Evolutionary conservation across 140 eudicot genomes (phyloP).

Genomic region (Flaveria floridana): DNA sequence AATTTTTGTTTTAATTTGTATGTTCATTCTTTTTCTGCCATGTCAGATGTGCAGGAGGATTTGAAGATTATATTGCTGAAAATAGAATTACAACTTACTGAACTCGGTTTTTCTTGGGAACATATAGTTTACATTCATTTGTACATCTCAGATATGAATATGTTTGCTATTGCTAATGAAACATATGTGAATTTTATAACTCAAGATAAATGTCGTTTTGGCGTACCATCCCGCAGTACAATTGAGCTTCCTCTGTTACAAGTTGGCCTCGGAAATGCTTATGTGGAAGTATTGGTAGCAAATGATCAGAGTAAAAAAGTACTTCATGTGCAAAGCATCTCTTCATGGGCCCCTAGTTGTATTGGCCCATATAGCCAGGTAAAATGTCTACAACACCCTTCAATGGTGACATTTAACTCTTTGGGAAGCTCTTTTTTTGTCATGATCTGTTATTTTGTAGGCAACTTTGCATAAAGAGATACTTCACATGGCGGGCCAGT

Average conservation of each 20-base stretch:
- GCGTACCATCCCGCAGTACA: constrained; percentile 96
- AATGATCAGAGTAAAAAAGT: constrained; percentile 68
- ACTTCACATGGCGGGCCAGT: constrained; percentile 94
- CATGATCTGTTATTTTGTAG: constrained; percentile 42
- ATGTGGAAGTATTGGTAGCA: constrained; percentile 77
- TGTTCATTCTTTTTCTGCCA: not conserved
- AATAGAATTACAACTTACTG: constrained; percentile 54
- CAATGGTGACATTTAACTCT: constrained; percentile 3
- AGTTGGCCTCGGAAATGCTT: constrained; percentile 71
- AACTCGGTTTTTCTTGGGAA: constrained; percentile 69
- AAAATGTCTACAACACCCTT: constrained; percentile 27
- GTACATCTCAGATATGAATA: constrained; percentile 75
- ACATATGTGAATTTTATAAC: constrained; percentile 75
- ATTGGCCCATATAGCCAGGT: constrained; percentile 99
- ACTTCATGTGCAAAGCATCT: constrained; percentile 92
- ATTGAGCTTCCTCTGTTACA: constrained; percentile 72
- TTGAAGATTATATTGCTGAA: constrained; percentile 51
- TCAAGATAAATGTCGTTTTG: constrained; percentile 81
- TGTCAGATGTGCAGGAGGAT: constrained; percentile 68
- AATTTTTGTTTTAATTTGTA: not conserved
- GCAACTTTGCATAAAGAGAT: constrained; percentile 80
- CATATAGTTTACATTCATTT: constrained; percentile 84
- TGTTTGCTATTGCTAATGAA: constrained; percentile 77
- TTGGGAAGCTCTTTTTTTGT: not conserved
- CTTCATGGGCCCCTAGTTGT: constrained; percentile 98